A percentile compares a stretch with the other conserved stretches of the same genome.
Evolutionary conservation across 2,329 filamentous ascomycete genomes (phyloP).

Genomic region (Calonectria hongkongensis): DNA sequence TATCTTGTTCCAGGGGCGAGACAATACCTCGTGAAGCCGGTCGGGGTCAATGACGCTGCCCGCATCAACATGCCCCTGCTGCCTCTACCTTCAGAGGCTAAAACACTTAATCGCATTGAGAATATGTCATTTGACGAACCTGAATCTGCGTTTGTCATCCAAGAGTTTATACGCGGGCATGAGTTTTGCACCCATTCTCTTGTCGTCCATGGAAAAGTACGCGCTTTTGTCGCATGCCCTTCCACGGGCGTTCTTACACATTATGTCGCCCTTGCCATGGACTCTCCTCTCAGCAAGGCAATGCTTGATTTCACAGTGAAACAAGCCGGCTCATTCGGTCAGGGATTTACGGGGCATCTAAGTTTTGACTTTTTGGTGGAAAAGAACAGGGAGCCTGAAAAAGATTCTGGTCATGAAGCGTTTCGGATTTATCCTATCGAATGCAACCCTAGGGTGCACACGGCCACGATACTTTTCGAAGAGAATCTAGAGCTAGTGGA

Average conservation of each 20-base stretch:
- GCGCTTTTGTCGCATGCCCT: conserved; percentile 80
- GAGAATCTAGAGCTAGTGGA: conserved; percentile 67
- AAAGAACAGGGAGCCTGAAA: conserved; percentile 32
- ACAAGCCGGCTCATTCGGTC: conserved; percentile 71
- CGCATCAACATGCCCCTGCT: conserved; percentile 79
- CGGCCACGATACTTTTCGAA: conserved; percentile 77
- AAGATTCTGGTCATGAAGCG: conserved; percentile 51
- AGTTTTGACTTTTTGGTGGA: conserved; percentile 80
- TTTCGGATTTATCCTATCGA: conserved; percentile 77
- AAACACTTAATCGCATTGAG: conserved; percentile 74
- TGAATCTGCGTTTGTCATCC: conserved; percentile 67
- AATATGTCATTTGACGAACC: conserved; percentile 65
- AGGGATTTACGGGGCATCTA: conserved; percentile 79
- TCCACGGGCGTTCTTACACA: conserved; percentile 79
- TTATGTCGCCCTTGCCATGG: conserved; percentile 75
- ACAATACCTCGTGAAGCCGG: conserved; percentile 80
- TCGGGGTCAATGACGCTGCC: conserved; percentile 76
- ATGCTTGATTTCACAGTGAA: conserved; percentile 80
- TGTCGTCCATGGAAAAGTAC: conserved; percentile 78
- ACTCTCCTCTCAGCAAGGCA: conserved; percentile 72
- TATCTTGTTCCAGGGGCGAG: conserved; percentile 53
- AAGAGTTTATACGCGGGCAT: conserved; percentile 77
- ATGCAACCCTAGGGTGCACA: conserved; percentile 82
- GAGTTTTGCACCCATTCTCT: conserved; percentile 85
- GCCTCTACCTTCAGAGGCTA: conserved; percentile 70